Conservation (phyloP, 345 rosid species). For the Eucalyptus melliodora region DNA sequence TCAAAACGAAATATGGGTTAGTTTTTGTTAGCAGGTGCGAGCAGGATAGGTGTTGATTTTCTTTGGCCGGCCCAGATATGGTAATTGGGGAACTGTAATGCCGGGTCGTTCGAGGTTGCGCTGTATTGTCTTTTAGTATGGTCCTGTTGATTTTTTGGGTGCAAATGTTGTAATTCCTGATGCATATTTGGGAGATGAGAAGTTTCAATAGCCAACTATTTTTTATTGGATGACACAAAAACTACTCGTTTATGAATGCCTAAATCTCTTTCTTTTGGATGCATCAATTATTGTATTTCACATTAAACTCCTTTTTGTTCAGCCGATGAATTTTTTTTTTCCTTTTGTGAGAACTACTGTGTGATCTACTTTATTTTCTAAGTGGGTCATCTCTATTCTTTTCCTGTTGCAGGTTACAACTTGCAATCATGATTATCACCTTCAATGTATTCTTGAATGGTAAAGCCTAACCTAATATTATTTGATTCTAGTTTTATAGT, state of each 20-base stretch:
- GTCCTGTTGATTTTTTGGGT: neutral
- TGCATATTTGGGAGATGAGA: neutral
- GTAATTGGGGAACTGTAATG: neutral
- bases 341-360: neutral
- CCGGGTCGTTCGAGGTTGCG: neutral
- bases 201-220: neutral
- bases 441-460: slow-evolving; percentile 97
- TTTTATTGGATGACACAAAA: neutral
- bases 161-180: neutral
- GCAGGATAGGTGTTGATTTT: neutral
- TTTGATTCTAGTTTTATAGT: neutral
- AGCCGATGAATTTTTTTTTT: neutral
- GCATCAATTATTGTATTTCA: neutral
- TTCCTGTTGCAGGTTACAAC: slow-evolving; percentile 49
- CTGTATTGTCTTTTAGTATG: neutral
- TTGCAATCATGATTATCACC: slow-evolving; percentile 94
- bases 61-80: neutral
- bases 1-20: neutral
- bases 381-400: neutral
- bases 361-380: neutral
- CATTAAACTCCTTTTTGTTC: neutral
- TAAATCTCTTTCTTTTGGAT: neutral
- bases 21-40: neutral
- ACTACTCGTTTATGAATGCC: neutral
- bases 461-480: neutral